Evolutionary conservation across 768 basidiomycete genomes (phyloP).

Genomic region (Lentinula sp.): DNA sequence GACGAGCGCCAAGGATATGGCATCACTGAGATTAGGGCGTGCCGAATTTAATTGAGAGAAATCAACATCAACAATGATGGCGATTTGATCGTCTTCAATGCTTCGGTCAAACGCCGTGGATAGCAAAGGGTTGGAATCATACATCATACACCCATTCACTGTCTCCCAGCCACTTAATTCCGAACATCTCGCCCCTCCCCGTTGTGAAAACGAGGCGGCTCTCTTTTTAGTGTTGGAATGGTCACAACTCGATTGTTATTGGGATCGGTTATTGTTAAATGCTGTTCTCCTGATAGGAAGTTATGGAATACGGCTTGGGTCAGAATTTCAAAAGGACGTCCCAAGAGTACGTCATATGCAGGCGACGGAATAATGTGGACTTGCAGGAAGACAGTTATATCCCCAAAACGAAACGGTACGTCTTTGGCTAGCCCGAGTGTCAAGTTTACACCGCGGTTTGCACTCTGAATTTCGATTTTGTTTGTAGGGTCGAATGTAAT

Average conservation of each 20-base stretch:
- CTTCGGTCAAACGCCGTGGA: slow-evolving; percentile 2
- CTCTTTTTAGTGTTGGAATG: background rate
- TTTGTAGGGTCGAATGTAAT: background rate
- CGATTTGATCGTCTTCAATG: slow-evolving; percentile 3
- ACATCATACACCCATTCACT: background rate
- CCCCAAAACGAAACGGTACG: slow-evolving; percentile 6
- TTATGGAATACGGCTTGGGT: background rate
- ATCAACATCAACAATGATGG: background rate
- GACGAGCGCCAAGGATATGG: background rate
- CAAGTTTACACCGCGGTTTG: background rate
- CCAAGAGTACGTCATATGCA: slow-evolving; percentile 10
- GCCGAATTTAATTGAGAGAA: background rate
- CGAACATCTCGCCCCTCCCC: background rate
- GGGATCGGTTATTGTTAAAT: background rate
- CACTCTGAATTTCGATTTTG: background rate
- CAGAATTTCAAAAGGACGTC: slow-evolving; percentile 8
- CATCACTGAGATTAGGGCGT: background rate
- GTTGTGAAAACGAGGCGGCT: background rate
- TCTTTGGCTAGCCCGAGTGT: slow-evolving; percentile 9
- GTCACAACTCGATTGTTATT: background rate
- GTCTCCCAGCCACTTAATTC: background rate
- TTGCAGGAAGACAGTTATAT: slow-evolving; percentile 5
- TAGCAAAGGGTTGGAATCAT: background rate
- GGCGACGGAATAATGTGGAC: slow-evolving; percentile 9
- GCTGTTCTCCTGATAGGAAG: background rate